Evolutionary conservation across 2,329 filamentous ascomycete species (phyloP).

Genomic region (Metarhizium robertsii): DNA sequence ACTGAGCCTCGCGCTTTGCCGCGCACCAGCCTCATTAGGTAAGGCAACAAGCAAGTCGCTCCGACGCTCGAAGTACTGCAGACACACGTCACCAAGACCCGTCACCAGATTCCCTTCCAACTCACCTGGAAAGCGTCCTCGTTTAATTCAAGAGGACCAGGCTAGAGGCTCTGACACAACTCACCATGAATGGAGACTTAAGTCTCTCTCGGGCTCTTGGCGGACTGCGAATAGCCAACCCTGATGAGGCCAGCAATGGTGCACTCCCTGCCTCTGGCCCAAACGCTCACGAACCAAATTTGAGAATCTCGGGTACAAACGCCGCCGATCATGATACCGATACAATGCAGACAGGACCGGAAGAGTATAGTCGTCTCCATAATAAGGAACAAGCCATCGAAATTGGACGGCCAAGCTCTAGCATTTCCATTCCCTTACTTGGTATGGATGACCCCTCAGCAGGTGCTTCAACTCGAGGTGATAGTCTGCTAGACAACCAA

Average conservation of each 20-base stretch:
- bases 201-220: constrained; percentile 88
- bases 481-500: constrained; percentile 3
- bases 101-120: constrained; percentile 3
- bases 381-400: background rate
- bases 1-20: background rate
- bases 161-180: constrained; percentile 13
- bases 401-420: background rate
- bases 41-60: constrained; percentile 5
- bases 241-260: constrained; percentile 56
- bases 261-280: constrained; percentile 6
- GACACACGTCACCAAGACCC: background rate
- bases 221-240: constrained; percentile 93
- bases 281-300: constrained; percentile 13
- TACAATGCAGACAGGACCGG: background rate
- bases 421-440: background rate
- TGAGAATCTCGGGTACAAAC: constrained; percentile 7
- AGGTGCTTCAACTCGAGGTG: constrained; percentile 6
- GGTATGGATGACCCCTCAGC: background rate
- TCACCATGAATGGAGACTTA: constrained; percentile 79
- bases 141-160: constrained; percentile 14
- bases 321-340: constrained; percentile 3
- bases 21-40: constrained; percentile 5
- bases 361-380: background rate
- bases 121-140: constrained; percentile 1
- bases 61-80: constrained; percentile 4